Evolutionary conservation across 2,329 filamentous ascomycete genomes (phyloP), one percentile per base, ranked within the genome.

Genomic region (Stachybotrys chlorohalonatus): DNA sequence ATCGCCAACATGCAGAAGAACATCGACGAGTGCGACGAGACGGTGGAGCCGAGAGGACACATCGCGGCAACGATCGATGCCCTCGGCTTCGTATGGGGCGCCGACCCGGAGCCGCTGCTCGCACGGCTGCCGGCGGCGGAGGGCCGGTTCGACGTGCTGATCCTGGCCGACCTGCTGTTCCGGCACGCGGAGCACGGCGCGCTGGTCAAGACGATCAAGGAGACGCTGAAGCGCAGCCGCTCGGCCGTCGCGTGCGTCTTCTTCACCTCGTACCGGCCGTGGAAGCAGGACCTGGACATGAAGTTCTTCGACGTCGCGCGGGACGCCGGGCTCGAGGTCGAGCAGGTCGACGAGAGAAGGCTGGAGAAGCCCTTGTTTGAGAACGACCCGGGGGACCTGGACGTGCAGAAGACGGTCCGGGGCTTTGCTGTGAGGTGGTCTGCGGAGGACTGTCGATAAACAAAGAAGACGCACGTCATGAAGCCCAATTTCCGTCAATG

Each of bases 211-310:
- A 90, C 87, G 5, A 81, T 96, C 57, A 75, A 80, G 63, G 68
- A 80, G 64, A 89, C 87, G 15, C 70, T 96, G 63, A 81, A 78
- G 61, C 76, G 73, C 57, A 69, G 73, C 4, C 63, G 68, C 4
- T 74, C 74, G 2, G 82, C 86, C 51, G 79, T 78, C 53, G 90
- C 91, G 2, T 81, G 92, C 63, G 91, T 96, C 7, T 95, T 96
- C 70, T 97, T 96, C 74, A 95, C 92, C 0, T 92, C 90, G 17
- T 96, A 97, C 72, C 80, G 94, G 58, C 92, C 93, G 1, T 96
- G 92, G 92, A 75, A 96, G 65, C 78, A 88, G 63, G 81, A 91
- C 58, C 88, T 90, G 69, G 94, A 96, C 64, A 76, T 95, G 67
- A 82, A 80, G 5, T 96, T 96, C 74, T 96, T 96, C 66, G 87